Evolutionary conservation across 306 rosid species (phyloP).

Genomic region (Urtica urens): DNA sequence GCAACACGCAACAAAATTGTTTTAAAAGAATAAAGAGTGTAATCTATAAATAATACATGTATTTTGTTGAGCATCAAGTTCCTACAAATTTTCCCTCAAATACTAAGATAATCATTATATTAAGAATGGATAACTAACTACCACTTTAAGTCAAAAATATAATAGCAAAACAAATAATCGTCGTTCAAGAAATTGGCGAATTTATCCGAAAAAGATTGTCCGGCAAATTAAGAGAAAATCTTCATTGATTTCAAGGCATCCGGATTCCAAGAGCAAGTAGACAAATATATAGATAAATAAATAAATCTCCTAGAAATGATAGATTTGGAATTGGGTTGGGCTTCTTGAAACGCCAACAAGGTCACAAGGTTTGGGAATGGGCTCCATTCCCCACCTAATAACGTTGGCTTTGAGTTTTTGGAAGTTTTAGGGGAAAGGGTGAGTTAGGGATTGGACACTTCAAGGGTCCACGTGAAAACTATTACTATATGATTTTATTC

Average conservation of each 20-base stretch:
- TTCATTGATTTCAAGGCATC: neutral
- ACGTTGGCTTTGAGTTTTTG: conserved; percentile 37
- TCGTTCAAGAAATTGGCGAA: neutral
- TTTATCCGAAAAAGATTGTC: no score
- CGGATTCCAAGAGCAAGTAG: neutral
- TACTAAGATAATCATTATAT: no score
- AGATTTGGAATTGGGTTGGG: conserved; percentile 5
- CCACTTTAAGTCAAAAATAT: no score
- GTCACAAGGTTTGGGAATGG: neutral
- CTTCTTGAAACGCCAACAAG: neutral
- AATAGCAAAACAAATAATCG: no score
- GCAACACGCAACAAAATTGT: no score
- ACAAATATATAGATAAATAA: neutral
- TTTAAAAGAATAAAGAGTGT: no score
- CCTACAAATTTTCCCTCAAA: no score
- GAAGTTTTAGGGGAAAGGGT: conserved; percentile 15
- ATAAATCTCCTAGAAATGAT: no score
- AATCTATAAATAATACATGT: no score
- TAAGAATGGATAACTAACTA: no score
- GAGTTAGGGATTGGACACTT: conserved; percentile 29
- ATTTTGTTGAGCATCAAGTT: no score
- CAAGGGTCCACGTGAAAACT: conserved; percentile 36
- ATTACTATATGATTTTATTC: conserved; percentile 1
- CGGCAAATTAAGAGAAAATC: neutral
- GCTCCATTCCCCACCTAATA: conserved; percentile 28